Base-by-base conservation (phyloP, 2,329 filamentous ascomycete genomes). In the Colletotrichum lini region DNA sequence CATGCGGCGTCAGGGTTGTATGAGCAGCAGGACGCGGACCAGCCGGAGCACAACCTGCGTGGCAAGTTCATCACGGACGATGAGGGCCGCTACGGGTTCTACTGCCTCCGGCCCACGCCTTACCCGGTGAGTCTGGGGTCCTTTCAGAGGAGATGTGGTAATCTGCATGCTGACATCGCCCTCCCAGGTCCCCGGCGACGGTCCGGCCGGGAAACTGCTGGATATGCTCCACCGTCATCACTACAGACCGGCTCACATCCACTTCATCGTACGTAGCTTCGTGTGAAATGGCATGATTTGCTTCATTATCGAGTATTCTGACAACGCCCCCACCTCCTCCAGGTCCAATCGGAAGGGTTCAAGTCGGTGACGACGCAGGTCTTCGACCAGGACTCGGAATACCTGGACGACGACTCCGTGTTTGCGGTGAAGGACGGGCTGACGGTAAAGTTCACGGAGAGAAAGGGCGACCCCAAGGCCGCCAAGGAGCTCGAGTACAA, bases 321-420 rank as follows among this genome's bases (percentile, higher is more conserved):
- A 70, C 12, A n/a, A 15, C 0, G 0, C 10, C 5, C 1, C 7
- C 30, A n/a, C n/a, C 7, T 2, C 7, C 8, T 4, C 2, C 21
- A 71, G 68, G 79, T 84, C 59, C 84, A 86, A 38, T 84, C 85
- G 15, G 84, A 87, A 2, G 88, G 87, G 9, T 91, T 92, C 83
- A 92, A 90, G 76, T 85, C 91, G 0, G 86, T 97, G 58, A 92
- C 91, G 0, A 88, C 86, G 1, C 93, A 96, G 79, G 90, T 96
- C 66, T 96, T 94, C 78, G 92, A 94, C 79, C 83, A 85, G 68
- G 85, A 89, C 72, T 90, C 91, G 79, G 85, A 88, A 73, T 91
- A 93, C 75, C 83, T 94, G 26, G 75, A 75, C 7, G 82, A 84
- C 53, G 87, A 89, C 73, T 82, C 83, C 6, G 87, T 88, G 10